A percentile compares a stretch with the other conserved stretches of the same genome.
Evolutionary conservation across 2,329 filamentous ascomycete genomes (phyloP).

Genomic region (Diaporthe velutina): DNA sequence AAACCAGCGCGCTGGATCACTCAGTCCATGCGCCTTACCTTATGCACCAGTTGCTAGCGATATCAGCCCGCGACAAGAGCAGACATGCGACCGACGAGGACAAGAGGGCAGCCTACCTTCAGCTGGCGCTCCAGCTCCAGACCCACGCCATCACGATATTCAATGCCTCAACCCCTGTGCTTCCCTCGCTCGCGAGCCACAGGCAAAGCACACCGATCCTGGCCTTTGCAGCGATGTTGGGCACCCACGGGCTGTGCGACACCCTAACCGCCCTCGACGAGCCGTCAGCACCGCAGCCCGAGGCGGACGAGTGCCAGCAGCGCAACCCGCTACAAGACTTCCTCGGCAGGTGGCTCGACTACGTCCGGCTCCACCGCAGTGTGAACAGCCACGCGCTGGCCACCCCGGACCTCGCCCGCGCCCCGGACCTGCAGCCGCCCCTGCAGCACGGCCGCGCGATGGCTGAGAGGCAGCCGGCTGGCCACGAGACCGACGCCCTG

Average conservation of each 20-base stretch:
- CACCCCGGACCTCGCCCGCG: constrained; percentile 50
- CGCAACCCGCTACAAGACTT: constrained; percentile 43
- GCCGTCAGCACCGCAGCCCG: constrained; percentile 48
- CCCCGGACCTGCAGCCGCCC: constrained; percentile 50
- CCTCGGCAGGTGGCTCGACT: constrained; percentile 55
- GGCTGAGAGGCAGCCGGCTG: neutral
- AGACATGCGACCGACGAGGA: constrained; percentile 49
- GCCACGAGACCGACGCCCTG: constrained; percentile 20
- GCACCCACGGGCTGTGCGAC: constrained; percentile 63
- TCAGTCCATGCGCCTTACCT: constrained; percentile 50
- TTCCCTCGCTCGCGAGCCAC: constrained; percentile 44
- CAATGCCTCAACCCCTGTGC: constrained; percentile 44
- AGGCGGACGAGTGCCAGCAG: neutral
- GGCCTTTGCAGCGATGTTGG: constrained; percentile 58
- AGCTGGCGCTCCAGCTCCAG: constrained; percentile 48
- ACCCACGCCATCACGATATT: constrained; percentile 49
- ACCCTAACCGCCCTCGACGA: constrained; percentile 54
- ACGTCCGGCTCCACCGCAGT: constrained; percentile 57
- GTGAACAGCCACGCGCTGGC: constrained; percentile 53
- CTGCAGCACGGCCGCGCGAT: constrained; percentile 9
- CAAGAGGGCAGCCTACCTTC: constrained; percentile 42
- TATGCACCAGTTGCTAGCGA: constrained; percentile 52
- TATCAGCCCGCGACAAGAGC: constrained; percentile 47
- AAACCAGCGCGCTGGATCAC: constrained; percentile 42
- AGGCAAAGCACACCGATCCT: constrained; percentile 55